Evolutionary conservation across 345 rosid genomes (phyloP).

Genomic region (Euphorbia tirucalli): DNA sequence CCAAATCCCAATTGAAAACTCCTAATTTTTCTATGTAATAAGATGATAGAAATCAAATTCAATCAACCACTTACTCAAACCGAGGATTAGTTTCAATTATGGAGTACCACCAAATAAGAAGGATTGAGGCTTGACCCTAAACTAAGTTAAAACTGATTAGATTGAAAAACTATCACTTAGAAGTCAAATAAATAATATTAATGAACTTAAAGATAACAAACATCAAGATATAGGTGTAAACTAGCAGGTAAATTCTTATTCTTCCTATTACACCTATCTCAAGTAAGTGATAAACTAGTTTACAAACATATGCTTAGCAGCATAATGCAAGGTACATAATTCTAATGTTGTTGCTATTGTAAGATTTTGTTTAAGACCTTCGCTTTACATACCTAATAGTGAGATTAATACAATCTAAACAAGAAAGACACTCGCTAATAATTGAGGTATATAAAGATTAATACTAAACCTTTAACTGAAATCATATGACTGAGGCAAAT

Average conservation of each 20-base stretch:
- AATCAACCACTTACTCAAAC: too few relatives aligned
- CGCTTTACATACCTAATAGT: background rate
- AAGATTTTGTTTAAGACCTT: background rate
- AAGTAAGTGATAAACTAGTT: background rate
- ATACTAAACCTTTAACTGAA: too few relatives aligned
- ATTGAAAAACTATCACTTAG: background rate
- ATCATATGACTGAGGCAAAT: too few relatives aligned
- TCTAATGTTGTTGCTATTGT: background rate
- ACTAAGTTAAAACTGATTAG: background rate
- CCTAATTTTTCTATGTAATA: too few relatives aligned
- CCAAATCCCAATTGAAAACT: too few relatives aligned
- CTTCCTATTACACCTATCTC: background rate
- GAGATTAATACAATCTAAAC: background rate
- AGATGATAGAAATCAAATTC: too few relatives aligned
- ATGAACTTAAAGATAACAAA: background rate
- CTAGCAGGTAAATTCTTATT: background rate
- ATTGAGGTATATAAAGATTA: background rate
- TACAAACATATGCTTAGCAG: background rate
- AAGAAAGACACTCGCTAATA: background rate
- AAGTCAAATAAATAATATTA: background rate
- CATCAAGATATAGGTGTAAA: background rate
- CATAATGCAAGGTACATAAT: background rate
- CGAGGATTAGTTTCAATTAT: too few relatives aligned
- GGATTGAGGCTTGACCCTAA: background rate
- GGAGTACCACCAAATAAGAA: too few relatives aligned